A percentile compares a stretch with the other conserved stretches of the same genome.
These are phyloP conservation scores for Loxodes magnus DNA, from an alignment of 73 alveolate species.

Conservation along the genomic window DNA sequence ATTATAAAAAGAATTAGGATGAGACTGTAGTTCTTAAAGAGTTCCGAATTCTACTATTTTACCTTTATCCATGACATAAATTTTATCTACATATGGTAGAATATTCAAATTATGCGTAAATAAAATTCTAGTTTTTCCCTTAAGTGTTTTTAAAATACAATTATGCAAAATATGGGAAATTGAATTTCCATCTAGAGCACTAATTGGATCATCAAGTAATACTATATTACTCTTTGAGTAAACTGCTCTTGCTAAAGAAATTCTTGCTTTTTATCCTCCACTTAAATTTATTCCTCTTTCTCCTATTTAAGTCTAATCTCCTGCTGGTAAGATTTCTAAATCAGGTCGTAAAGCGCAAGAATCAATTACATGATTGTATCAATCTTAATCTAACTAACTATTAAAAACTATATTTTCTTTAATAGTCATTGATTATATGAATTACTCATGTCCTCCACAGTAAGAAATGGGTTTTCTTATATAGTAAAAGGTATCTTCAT, in stretches of 20 bases:
- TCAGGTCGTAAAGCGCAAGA: conserved; percentile 42
- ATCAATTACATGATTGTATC: conserved; percentile 40
- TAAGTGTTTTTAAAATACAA: conserved; percentile 25
- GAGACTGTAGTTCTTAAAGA: conserved; percentile 24
- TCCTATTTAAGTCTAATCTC: conserved; percentile 68
- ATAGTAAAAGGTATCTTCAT: conserved; percentile 8
- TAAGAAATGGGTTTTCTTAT: background rate
- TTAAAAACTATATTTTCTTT: conserved; percentile 50
- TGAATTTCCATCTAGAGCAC: conserved; percentile 45
- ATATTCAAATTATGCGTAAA: conserved; percentile 38
- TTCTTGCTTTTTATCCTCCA: conserved; percentile 68
- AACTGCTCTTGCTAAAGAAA: conserved; percentile 54
- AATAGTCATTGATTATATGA: background rate
- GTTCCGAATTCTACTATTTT: conserved; percentile 20
- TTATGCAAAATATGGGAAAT: conserved; percentile 24
- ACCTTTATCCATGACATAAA: conserved; percentile 34
- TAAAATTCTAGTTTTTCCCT: conserved; percentile 36
- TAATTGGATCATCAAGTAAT: conserved; percentile 53
- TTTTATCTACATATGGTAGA: conserved; percentile 23
- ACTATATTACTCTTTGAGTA: conserved; percentile 37
- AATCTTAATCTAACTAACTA: conserved; percentile 29
- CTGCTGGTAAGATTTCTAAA: conserved; percentile 33
- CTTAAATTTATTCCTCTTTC: conserved; percentile 61
- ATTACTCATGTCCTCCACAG: conserved; percentile 14
- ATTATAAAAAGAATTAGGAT: background rate